A percentile compares a stretch with the other conserved stretches of the same genome.
phyloP scores from a whole-genome alignment of 129 eudicot genomes.

The Escallonia herrerae region DNA sequence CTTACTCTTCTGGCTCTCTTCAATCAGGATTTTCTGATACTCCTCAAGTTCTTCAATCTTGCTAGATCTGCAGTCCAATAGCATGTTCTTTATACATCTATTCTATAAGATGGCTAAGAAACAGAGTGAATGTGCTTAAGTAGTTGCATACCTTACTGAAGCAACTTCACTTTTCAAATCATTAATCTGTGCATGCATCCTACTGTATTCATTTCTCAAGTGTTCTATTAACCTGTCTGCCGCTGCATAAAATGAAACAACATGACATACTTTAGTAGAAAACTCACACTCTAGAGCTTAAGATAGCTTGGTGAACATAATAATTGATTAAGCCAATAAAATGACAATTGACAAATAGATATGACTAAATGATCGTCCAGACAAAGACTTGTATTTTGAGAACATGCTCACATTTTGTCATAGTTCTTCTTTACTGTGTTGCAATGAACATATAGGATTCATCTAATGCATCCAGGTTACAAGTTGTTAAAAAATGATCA shows the following conservation, averaged over 20 bases:
- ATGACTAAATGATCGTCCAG: too few species aligned
- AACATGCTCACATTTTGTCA: too few species aligned
- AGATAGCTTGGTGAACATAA: not conserved
- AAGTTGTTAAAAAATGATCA: too few species aligned
- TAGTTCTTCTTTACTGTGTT: too few species aligned
- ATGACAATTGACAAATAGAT: too few species aligned
- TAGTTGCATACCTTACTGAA: constrained; percentile 48
- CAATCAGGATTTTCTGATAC: constrained; percentile 42
- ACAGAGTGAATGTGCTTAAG: not conserved
- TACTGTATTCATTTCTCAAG: constrained; percentile 51
- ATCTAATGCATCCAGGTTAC: too few species aligned
- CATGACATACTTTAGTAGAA: not conserved
- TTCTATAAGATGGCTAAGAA: constrained; percentile 1
- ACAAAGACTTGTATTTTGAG: too few species aligned
- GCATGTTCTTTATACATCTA: not conserved
- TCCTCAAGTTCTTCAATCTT: constrained; percentile 49
- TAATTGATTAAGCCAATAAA: too few species aligned
- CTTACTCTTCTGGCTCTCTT: constrained; percentile 78
- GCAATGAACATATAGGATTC: too few species aligned
- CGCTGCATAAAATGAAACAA: constrained; percentile 41
- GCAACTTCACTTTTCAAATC: constrained; percentile 53
- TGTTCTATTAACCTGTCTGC: constrained; percentile 63
- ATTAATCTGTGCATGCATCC: constrained; percentile 35
- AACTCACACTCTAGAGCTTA: not conserved
- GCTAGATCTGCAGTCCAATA: constrained; percentile 45